These are phyloP conservation scores for Clarireedia homoeocarpa DNA, from an alignment of 2,329 filamentous ascomycete genomes.

Conservation along the genomic window DNA sequence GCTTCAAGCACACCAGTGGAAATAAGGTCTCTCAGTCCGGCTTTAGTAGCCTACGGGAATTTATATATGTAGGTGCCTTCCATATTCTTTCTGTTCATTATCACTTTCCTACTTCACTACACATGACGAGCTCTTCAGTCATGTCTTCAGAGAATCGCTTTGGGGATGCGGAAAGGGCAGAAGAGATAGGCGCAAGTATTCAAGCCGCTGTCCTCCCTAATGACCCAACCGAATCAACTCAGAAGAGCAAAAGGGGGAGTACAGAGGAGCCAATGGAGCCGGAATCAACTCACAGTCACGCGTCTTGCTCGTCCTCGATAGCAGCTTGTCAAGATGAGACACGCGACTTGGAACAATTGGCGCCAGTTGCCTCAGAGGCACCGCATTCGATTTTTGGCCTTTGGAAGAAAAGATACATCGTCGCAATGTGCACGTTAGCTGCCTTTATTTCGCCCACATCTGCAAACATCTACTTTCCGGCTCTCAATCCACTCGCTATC, in stretches of 20 bases:
- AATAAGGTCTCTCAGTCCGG: neutral
- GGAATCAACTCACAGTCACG: neutral
- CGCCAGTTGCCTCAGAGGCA: slow-evolving; percentile 22
- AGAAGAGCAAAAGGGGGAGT: slow-evolving; percentile 13
- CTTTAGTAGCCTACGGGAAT: neutral
- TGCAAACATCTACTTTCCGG: slow-evolving; percentile 30
- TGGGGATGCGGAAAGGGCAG: slow-evolving; percentile 17
- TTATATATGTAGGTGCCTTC: neutral
- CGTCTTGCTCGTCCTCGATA: slow-evolving; percentile 12
- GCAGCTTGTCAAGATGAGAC: slow-evolving; percentile 16
- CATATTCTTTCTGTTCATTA: neutral
- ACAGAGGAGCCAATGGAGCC: neutral
- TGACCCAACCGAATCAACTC: slow-evolving; percentile 10
- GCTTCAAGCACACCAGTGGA: neutral
- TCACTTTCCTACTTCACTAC: slow-evolving; percentile 8
- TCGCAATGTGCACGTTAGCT: slow-evolving; percentile 43
- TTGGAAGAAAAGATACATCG: slow-evolving; percentile 42
- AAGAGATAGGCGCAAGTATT: slow-evolving; percentile 13
- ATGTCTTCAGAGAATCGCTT: slow-evolving; percentile 19
- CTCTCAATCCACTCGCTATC: slow-evolving; percentile 27
- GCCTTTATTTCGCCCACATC: slow-evolving; percentile 27
- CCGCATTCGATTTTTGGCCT: slow-evolving; percentile 26
- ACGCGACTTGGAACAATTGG: slow-evolving; percentile 25
- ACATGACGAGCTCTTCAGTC: slow-evolving; percentile 8
- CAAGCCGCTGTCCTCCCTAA: slow-evolving; percentile 12